Evolutionary conservation across 805 yeast genomes (phyloP).

Genomic region (Teunomyces cretensis): DNA sequence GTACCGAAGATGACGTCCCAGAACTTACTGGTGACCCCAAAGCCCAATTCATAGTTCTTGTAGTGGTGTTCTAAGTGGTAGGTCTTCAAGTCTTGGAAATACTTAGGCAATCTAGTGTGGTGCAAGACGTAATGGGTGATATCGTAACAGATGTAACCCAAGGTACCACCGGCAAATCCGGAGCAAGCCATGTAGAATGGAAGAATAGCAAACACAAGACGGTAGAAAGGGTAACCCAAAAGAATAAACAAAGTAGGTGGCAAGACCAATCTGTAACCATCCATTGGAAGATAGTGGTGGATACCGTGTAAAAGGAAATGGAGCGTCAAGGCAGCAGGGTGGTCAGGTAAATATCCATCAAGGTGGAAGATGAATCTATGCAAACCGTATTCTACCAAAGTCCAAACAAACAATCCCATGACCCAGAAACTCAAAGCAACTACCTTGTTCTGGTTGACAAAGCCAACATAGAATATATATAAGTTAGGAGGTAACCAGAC

Average conservation of each 20-base stretch:
- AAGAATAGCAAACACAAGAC: slow-evolving; percentile 68
- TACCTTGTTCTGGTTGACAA: slow-evolving; percentile 44
- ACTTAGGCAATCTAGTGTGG: slow-evolving; percentile 78
- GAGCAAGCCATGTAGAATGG: slow-evolving; percentile 86
- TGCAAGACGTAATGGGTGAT: slow-evolving; percentile 92
- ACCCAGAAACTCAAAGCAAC: slow-evolving; percentile 59
- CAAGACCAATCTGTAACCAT: slow-evolving; percentile 85
- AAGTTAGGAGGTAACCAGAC: slow-evolving; percentile 85
- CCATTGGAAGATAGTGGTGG: slow-evolving; percentile 98
- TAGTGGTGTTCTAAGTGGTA: slow-evolving; percentile 97
- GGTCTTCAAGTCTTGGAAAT: slow-evolving; percentile 75
- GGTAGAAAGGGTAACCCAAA: slow-evolving; percentile 78
- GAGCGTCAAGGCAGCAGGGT: slow-evolving; percentile 67
- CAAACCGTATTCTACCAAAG: slow-evolving; percentile 80
- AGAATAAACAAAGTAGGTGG: slow-evolving; percentile 85
- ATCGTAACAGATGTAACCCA: slow-evolving; percentile 92
- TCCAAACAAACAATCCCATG: slow-evolving; percentile 90
- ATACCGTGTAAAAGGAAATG: slow-evolving; percentile 95
- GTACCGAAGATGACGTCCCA: slow-evolving; percentile 95
- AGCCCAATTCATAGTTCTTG: slow-evolving; percentile 94
- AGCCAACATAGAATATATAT: slow-evolving; percentile 60
- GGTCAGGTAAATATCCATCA: slow-evolving; percentile 82
- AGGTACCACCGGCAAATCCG: slow-evolving; percentile 92
- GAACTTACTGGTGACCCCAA: slow-evolving; percentile 90
- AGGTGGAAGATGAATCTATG: slow-evolving; percentile 94